Conservation (phyloP, 179 eudicot genomes). For the Nepenthes alata region DNA sequence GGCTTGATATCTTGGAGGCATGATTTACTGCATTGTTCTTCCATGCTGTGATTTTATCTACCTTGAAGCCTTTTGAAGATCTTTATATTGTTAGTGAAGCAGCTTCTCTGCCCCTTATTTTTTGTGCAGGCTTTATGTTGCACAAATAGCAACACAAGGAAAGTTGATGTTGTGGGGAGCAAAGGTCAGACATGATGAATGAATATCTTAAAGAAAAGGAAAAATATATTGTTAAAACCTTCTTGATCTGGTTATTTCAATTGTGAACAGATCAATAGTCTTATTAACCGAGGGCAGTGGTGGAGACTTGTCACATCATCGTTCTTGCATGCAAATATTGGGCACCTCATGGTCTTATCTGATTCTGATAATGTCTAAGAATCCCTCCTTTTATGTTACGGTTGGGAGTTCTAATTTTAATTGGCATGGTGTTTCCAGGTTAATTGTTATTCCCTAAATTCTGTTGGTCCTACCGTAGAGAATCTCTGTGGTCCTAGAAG, state of each 20-base stretch:
- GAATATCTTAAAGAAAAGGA: background rate
- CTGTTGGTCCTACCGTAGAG: slow-evolving; percentile 71
- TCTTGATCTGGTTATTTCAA: slow-evolving; percentile 7
- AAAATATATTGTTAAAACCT: slow-evolving; percentile 1
- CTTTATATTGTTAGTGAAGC: background rate
- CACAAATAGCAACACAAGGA: slow-evolving; percentile 53
- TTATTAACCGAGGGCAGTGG: slow-evolving; percentile 62
- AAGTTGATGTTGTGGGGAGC: slow-evolving; percentile 65
- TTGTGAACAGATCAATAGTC: slow-evolving; percentile 56
- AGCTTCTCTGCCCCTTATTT: slow-evolving; percentile 3
- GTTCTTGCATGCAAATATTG: slow-evolving; percentile 71
- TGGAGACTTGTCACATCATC: slow-evolving; percentile 80
- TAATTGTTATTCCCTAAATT: slow-evolving; percentile 67
- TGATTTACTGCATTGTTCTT: background rate
- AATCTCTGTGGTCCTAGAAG: slow-evolving; percentile 54
- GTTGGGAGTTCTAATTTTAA: slow-evolving; percentile 1
- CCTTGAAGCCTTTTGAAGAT: background rate
- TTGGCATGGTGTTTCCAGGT: slow-evolving; percentile 30
- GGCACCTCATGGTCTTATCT: slow-evolving; percentile 64
- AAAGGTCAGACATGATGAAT: slow-evolving; percentile 41
- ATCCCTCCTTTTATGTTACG: background rate
- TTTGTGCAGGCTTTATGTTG: slow-evolving; percentile 44
- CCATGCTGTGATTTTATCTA: background rate
- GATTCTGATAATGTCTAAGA: slow-evolving; percentile 1
- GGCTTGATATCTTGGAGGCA: background rate